Percentiles rank a stretch among this genome's conserved stretches.
Evolutionary conservation across 129 eudicot genomes (phyloP).

Genomic region (Oenanthe sinensis): DNA sequence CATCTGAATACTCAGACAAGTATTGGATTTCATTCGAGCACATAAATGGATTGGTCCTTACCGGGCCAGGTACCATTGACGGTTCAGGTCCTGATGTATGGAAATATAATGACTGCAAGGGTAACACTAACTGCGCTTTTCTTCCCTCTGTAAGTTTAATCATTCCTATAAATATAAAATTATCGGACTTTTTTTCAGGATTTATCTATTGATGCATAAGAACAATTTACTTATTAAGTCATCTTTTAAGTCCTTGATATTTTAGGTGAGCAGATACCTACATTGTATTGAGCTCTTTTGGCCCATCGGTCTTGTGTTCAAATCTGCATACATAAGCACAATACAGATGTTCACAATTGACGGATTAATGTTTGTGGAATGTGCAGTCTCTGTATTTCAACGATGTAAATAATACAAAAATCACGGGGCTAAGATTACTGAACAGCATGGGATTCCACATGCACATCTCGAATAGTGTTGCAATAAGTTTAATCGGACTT

Average conservation of each 20-base stretch:
- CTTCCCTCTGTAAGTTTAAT: constrained; percentile 39
- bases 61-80: constrained; percentile 44
- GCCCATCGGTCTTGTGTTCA: neutral
- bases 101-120: constrained; percentile 38
- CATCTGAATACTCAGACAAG: constrained; percentile 23
- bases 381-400: constrained; percentile 38
- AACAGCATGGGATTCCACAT: constrained; percentile 58
- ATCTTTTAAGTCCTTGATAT: neutral
- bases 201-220: neutral
- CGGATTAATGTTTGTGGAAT: neutral
- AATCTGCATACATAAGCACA: neutral
- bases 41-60: constrained; percentile 23
- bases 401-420: constrained; percentile 20
- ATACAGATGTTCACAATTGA: neutral
- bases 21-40: constrained; percentile 34
- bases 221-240: neutral
- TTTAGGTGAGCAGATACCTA: neutral
- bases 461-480: constrained; percentile 19
- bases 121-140: constrained; percentile 28
- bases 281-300: neutral
- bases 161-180: neutral
- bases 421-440: constrained; percentile 18
- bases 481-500: constrained; percentile 14
- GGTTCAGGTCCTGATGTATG: constrained; percentile 38
- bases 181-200: neutral